Evolutionary conservation across 768 basidiomycete genomes (phyloP).

Genomic region (Hypsizygus marmoreus): DNA sequence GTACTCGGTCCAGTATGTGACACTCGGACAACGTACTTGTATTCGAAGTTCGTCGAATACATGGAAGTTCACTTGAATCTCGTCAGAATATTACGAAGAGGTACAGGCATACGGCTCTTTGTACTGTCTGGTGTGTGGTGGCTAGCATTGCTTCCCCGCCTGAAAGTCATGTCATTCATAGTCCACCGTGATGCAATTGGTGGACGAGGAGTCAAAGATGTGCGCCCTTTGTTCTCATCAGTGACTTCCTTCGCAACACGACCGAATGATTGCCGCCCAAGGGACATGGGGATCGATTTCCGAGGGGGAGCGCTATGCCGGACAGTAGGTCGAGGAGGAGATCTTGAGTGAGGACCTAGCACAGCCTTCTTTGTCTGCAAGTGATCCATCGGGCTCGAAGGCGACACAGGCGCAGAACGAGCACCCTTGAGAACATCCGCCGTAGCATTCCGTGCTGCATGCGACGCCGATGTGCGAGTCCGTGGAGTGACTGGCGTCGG

Average conservation of each 20-base stretch:
- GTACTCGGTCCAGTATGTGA: too few species aligned
- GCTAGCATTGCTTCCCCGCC: slow-evolving; percentile 24
- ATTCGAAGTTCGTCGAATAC: neutral
- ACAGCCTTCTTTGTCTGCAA: slow-evolving; percentile 5
- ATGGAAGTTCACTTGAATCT: slow-evolving; percentile 38
- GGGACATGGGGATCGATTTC: slow-evolving; percentile 14
- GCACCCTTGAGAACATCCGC: too few species aligned
- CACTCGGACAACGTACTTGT: too few species aligned
- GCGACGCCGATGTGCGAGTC: neutral
- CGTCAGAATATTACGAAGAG: slow-evolving; percentile 48
- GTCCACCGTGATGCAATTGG: slow-evolving; percentile 28
- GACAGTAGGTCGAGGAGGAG: slow-evolving; percentile 6
- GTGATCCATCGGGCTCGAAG: slow-evolving; percentile 1
- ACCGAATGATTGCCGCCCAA: slow-evolving; percentile 37
- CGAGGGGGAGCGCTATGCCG: slow-evolving; percentile 13
- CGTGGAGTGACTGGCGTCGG: slow-evolving; percentile 4
- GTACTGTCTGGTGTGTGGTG: slow-evolving; percentile 15
- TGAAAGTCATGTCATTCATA: slow-evolving; percentile 35
- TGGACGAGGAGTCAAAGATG: slow-evolving; percentile 17
- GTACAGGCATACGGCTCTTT: slow-evolving; percentile 47
- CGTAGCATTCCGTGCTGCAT: neutral
- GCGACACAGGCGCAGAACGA: slow-evolving; percentile 8
- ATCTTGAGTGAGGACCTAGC: slow-evolving; percentile 3
- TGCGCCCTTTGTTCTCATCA: slow-evolving; percentile 15
- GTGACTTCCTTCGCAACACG: slow-evolving; percentile 24